A percentile compares a stretch with the other conserved stretches of the same genome.
These are phyloP conservation scores for Pichia occidentalis DNA, from an alignment of 805 yeast species.

Conservation along the genomic window DNA sequence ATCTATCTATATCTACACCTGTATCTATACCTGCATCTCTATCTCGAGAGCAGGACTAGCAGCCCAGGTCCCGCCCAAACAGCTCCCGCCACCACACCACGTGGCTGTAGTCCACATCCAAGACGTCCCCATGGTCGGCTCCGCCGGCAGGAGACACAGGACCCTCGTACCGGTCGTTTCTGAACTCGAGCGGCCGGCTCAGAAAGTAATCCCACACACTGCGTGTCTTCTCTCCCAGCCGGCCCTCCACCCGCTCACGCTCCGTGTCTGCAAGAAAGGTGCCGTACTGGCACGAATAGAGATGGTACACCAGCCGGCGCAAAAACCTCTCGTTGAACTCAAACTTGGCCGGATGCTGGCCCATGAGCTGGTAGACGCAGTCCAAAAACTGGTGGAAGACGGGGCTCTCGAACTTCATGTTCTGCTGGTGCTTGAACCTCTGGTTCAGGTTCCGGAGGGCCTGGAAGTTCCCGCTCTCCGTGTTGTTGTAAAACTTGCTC, in stretches of 20 bases:
- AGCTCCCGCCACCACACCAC: slow-evolving; percentile 5
- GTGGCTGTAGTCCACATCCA: slow-evolving; percentile 5
- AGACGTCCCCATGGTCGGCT: slow-evolving; percentile 16
- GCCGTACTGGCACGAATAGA: slow-evolving; percentile 93
- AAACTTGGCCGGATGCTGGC: slow-evolving; percentile 66
- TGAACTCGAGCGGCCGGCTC: slow-evolving; percentile 66
- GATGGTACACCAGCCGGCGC: slow-evolving; percentile 77
- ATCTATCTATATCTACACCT: no score
- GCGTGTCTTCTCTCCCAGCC: slow-evolving; percentile 45
- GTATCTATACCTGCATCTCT: no score
- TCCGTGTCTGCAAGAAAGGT: slow-evolving; percentile 78
- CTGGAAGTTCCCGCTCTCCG: slow-evolving; percentile 28
- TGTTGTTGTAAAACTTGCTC: slow-evolving; percentile 40
- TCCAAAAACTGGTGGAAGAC: slow-evolving; percentile 92
- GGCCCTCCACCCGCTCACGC: slow-evolving; percentile 44
- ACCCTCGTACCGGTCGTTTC: slow-evolving; percentile 36
- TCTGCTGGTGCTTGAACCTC: slow-evolving; percentile 43
- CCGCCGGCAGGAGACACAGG: no score
- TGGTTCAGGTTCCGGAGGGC: slow-evolving; percentile 44
- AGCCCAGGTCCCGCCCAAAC: slow-evolving; percentile 2
- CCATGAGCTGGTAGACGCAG: slow-evolving; percentile 70
- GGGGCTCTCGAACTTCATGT: slow-evolving; percentile 69
- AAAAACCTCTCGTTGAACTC: slow-evolving; percentile 87
- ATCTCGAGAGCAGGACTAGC: no score
- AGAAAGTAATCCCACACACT: slow-evolving; percentile 93